phyloP scores from a whole-genome alignment of 192 early-diverging fungal genomes.

The Podila clonocystis region DNA sequence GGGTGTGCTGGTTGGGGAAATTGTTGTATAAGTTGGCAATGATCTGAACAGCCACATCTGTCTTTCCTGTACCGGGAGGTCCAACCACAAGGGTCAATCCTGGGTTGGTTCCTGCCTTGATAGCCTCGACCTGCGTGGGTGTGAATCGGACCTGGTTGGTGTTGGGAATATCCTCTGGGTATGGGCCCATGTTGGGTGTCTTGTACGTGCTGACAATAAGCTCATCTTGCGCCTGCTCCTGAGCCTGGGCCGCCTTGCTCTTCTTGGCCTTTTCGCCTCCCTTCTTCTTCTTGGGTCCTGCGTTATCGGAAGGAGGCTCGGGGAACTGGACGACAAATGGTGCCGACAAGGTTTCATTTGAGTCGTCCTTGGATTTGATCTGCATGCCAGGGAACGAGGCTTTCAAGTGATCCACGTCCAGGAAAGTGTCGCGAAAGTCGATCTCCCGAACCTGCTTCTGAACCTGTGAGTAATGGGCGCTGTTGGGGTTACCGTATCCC shows the following conservation, averaged over 20 bases:
- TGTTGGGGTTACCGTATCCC: slow-evolving; percentile 93
- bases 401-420: slow-evolving; percentile 80
- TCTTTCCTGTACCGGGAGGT: slow-evolving; percentile 99
- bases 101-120: slow-evolving; percentile 83
- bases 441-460: slow-evolving; percentile 64
- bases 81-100: slow-evolving; percentile 96
- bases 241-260: slow-evolving; percentile 8
- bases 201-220: slow-evolving; percentile 73
- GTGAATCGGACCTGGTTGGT: slow-evolving; percentile 88
- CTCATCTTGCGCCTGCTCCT: slow-evolving; percentile 49
- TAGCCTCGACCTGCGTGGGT: slow-evolving; percentile 85
- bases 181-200: slow-evolving; percentile 76
- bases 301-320: slow-evolving; percentile 32
- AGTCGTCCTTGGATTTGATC: slow-evolving; percentile 46
- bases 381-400: slow-evolving; percentile 72
- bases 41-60: slow-evolving; percentile 97
- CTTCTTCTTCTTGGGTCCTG: slow-evolving; percentile 44
- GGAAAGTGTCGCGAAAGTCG: slow-evolving; percentile 90
- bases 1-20: slow-evolving; percentile 87
- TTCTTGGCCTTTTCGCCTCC: slow-evolving; percentile 56
- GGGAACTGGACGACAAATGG: slow-evolving; percentile 86
- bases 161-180: slow-evolving; percentile 73
- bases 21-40: slow-evolving; percentile 96
- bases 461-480: slow-evolving; percentile 77
- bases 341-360: slow-evolving; percentile 52